Evolutionary conservation across 176 grass and related monocot species (phyloP), one percentile per base, ranked within the genome.

Genomic region (Triticum timopheevii): DNA sequence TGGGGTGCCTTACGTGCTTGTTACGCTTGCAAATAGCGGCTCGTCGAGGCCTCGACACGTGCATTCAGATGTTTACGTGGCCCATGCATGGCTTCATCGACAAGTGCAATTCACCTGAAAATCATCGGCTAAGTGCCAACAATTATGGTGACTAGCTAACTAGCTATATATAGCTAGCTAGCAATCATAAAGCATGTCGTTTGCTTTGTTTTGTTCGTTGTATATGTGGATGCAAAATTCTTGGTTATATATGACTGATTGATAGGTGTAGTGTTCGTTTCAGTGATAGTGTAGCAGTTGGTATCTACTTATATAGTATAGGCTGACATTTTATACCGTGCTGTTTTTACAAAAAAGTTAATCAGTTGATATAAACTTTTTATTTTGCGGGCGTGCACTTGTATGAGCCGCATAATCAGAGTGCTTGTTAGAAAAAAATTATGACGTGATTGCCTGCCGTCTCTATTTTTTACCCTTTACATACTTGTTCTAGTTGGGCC

Each of bases 71-170:
- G 50, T 35, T 23, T 62, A 79, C 56, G 56, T 79, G 56, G 58
- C 56, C 35, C 58, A 8, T 64, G 77, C 36, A 80, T 80, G 58
- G 77, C 58, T 64, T 28, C 77, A 65, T 64, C 59, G 23, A 65
- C 59, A 64, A 63, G 35, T 80, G 36, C 36, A 80, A 15, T 44
- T 79, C 35, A 63, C 58, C 35, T 63, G 54, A 47, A 47, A 47
- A 59, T 38, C 52, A 36, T 3, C 33, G 11, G 31, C 76, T 22
- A 25, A 75, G 72, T 75, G 72, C 42, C 72, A 49, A 75, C 42
- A 75, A 78, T 59, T 78, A 35, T 38, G 31, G 50, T 23, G 30
- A 61, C 54, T 56, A 34, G 30, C 31, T 58, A 56, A 6, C 17
- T 56, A 25, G 49, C 73, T 23, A 47, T 16, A 44, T 15, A 44